phyloP scores from a whole-genome alignment of 2,329 filamentous ascomycete species.

The Alternaria infectoria region DNA sequence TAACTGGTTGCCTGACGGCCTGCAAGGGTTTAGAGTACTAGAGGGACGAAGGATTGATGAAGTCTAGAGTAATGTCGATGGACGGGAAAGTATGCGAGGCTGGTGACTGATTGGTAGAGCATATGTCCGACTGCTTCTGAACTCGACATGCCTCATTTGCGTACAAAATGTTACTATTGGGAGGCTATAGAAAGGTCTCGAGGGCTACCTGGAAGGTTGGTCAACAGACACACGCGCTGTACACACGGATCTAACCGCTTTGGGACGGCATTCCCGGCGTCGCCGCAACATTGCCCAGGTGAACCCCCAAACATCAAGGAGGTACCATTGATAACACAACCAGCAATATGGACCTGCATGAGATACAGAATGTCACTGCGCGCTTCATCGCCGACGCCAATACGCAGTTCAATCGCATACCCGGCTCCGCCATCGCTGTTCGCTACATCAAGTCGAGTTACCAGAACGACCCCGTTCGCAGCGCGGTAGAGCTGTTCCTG shows the following conservation, averaged over 20 bases:
- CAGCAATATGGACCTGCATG: constrained; percentile 61
- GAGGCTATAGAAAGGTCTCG: background rate
- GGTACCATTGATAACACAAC: too few relatives aligned
- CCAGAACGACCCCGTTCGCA: constrained; percentile 94
- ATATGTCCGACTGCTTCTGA: background rate
- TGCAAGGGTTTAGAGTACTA: background rate
- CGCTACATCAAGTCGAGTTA: constrained; percentile 97
- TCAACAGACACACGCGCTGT: background rate
- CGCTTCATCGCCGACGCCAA: constrained; percentile 62
- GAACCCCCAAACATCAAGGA: too few relatives aligned
- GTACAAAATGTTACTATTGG: background rate
- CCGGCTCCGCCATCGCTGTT: constrained; percentile 90
- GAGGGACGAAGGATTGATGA: background rate
- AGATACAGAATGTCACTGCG: constrained; percentile 60
- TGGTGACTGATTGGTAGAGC: background rate
- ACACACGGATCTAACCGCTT: background rate
- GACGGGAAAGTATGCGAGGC: background rate
- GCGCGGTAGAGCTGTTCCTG: constrained; percentile 88
- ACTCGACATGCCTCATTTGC: background rate
- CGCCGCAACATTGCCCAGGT: constrained; percentile 14
- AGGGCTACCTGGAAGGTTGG: background rate
- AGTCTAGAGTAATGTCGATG: background rate
- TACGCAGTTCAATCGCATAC: constrained; percentile 83
- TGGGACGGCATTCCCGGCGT: constrained; percentile 25
- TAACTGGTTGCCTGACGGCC: too few relatives aligned